A percentile compares a stretch with the other conserved stretches of the same genome.
phyloP scores from a whole-genome alignment of 1,284 basidiomycete species.

The Pascua guehoae region DNA sequence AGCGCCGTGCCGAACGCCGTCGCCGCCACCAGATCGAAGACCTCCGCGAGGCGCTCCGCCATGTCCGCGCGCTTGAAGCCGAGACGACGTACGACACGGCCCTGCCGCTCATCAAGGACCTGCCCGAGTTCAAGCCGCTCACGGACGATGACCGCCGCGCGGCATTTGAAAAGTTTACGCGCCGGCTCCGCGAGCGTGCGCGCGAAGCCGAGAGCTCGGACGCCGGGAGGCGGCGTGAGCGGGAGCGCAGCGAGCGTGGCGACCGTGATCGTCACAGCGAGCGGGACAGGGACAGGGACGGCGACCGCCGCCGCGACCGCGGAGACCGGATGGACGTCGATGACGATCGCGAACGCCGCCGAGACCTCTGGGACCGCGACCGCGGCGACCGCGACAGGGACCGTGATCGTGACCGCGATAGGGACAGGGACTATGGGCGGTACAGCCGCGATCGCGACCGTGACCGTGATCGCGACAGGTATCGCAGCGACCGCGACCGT shows the following conservation, averaged over 20 bases:
- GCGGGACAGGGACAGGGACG: constrained; percentile 19
- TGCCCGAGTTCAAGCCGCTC: constrained; percentile 77
- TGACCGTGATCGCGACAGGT: constrained; percentile 17
- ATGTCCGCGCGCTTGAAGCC: constrained; percentile 72
- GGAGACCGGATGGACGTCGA: constrained; percentile 25
- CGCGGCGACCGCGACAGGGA: constrained; percentile 21
- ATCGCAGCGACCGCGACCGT: constrained; percentile 8
- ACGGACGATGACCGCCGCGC: constrained; percentile 67
- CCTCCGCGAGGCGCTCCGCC: constrained; percentile 89
- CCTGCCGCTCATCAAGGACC: constrained; percentile 67
- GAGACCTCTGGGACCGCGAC: constrained; percentile 14
- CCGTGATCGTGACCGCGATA: constrained; percentile 49
- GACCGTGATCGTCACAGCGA: constrained; percentile 40
- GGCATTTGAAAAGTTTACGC: constrained; percentile 80
- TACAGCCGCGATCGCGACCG: constrained; percentile 14
- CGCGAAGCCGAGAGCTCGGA: constrained; percentile 54
- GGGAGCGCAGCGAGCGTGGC: constrained; percentile 17
- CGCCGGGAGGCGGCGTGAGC: constrained; percentile 23
- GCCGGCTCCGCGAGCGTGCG: constrained; percentile 78
- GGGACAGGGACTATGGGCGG: constrained; percentile 22
- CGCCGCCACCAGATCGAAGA: constrained; percentile 89
- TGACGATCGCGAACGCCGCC: constrained; percentile 21
- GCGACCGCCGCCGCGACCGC: constrained; percentile 44
- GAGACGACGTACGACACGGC: constrained; percentile 72
- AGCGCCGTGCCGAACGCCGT: constrained; percentile 72